Evolutionary conservation across 2,329 filamentous ascomycete genomes (phyloP).

Genomic region (Colletotrichum sp.): DNA sequence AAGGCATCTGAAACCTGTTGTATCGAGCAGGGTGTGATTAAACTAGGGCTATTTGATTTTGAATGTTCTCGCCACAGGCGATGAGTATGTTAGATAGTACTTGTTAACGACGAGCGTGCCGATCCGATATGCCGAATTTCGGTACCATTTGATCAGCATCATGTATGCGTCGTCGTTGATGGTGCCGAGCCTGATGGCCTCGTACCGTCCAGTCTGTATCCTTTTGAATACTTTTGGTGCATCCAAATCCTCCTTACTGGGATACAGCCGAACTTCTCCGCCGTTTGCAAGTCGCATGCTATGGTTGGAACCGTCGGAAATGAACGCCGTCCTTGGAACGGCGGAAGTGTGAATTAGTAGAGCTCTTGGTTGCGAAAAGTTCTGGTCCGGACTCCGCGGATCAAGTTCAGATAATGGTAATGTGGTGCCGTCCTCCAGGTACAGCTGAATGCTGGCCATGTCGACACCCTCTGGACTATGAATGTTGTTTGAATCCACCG

Average conservation of each 20-base stretch:
- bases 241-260: not conserved
- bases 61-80: not conserved
- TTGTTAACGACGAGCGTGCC: not conserved
- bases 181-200: not conserved
- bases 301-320: not conserved
- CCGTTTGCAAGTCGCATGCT: not conserved
- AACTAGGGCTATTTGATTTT: not conserved
- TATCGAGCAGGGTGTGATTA: not conserved
- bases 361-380: not conserved
- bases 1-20: not conserved
- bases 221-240: not conserved
- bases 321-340: not conserved
- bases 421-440: not conserved
- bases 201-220: not conserved
- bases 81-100: not conserved
- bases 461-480: not conserved
- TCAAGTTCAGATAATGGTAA: not conserved
- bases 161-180: not conserved
- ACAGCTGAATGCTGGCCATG: not conserved
- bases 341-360: not conserved
- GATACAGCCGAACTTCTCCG: not conserved
- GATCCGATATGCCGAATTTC: not conserved
- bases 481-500: not conserved
- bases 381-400: not conserved
- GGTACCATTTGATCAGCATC: slow-evolving; percentile 6